Base-by-base conservation (phyloP, 2,329 filamentous ascomycete genomes). In the Lecanicillium sp. region DNA sequence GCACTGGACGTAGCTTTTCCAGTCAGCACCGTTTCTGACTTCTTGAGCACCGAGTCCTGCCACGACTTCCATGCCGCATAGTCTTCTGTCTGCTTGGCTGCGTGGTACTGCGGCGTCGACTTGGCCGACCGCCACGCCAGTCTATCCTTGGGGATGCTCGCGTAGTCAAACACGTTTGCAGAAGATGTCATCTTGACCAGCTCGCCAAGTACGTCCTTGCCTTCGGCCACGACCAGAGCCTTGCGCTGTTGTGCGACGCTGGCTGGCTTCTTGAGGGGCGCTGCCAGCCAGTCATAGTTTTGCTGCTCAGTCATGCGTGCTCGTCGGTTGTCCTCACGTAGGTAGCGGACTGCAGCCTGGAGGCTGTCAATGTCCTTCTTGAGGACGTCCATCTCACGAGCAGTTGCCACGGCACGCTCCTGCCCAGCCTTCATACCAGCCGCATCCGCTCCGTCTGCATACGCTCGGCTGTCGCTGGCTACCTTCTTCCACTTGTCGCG, bases 401-500 rank as follows among this genome's bases (percentile, higher is more conserved):
- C 78, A 2, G 78, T 83, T 4, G 80, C 77, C 33, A 83, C 80
- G 19, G 81, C 78, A 18, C 76, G 73, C 53, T 84, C 78, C 51
- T 80, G 72, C 16, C 76, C 74, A 9, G 73, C 70, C 58, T 74
- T 75, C 43, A 68, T 64, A 12, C 65, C 67, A 13, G 64, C 68
- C 31, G 67, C 64, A 27, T 67, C 67, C n/a, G 65, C 67, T 5
- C 62, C 67, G 38, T 73, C 70, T n/a, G 66, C 71, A 43, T 71
- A 74, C 9, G 69, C 68, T 17, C 69, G 67, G 48, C 67, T 73
- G 51, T 81, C 78, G 51, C 75, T 76, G 5, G 79, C 81, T 44
- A 78, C 70, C 66, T 80, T 80, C 67, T 81, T 80, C 78, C 77
- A 83, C 55, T 78, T 80, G 57, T 82, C 79, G 36, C 78, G 70